A percentile compares a stretch with the other conserved stretches of the same genome.
Conservation (phyloP, 2,329 filamentous ascomycete genomes). For the Botryosphaeria dothidea region DNA sequence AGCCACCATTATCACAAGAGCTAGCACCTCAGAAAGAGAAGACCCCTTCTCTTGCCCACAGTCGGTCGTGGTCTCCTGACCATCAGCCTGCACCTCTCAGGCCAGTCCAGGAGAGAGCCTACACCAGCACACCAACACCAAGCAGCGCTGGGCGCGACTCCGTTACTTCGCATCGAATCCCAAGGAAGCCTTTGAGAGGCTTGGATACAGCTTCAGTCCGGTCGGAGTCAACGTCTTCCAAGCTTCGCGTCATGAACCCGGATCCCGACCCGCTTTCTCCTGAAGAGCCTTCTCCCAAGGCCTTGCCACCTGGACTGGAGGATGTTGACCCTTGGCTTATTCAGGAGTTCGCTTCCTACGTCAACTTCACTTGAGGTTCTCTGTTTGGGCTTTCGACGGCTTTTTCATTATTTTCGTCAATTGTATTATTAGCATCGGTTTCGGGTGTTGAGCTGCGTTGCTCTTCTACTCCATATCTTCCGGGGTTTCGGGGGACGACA, state of each 20-base stretch:
- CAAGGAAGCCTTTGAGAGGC: conserved; percentile 1
- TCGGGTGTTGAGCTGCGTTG: neutral
- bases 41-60: neutral
- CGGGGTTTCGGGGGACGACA: neutral
- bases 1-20: neutral
- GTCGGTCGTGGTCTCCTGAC: conserved; percentile 9
- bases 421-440: neutral
- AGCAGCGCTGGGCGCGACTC: neutral
- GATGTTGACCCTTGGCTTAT: conserved; percentile 41
- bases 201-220: conserved; percentile 2
- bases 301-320: conserved; percentile 29
- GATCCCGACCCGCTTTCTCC: conserved; percentile 15
- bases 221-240: neutral
- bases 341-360: conserved; percentile 41
- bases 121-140: neutral
- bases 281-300: conserved; percentile 12
- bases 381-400: neutral
- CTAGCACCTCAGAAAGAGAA: neutral
- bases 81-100: neutral
- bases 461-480: neutral
- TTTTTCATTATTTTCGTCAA: neutral
- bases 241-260: neutral
- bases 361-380: conserved; percentile 31
- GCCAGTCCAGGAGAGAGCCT: neutral
- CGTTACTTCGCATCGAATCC: neutral